phyloP scores from a whole-genome alignment of 371 early-diverging fungal genomes.

The Parasitella parasitica region DNA sequence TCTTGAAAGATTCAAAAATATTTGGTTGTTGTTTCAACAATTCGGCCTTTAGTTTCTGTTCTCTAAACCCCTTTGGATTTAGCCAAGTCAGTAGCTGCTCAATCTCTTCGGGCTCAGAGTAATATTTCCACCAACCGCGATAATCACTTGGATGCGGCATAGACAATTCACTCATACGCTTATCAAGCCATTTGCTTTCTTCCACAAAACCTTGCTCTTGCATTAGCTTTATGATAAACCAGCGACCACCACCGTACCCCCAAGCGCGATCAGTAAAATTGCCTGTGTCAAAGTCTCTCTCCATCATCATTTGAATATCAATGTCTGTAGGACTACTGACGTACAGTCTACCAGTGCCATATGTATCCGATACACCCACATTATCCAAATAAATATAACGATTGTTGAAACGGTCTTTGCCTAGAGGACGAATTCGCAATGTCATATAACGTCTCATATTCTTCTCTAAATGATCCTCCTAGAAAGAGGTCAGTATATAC shows the following conservation, averaged over 20 bases:
- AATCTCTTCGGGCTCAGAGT: constrained; percentile 54
- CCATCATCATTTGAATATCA: constrained; percentile 51
- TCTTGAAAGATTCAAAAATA: constrained; percentile 43
- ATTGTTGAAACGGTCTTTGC: constrained; percentile 82
- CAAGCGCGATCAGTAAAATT: constrained; percentile 35
- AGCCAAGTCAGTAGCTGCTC: constrained; percentile 45
- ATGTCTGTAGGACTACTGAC: constrained; percentile 58
- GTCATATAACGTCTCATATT: constrained; percentile 62
- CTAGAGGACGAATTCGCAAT: constrained; percentile 71
- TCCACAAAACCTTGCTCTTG: constrained; percentile 40
- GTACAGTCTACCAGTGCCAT: constrained; percentile 65
- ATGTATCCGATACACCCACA: constrained; percentile 57
- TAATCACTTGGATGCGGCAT: constrained; percentile 5
- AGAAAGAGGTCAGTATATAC: too few relatives aligned
- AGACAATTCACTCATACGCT: constrained; percentile 25
- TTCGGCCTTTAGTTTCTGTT: constrained; percentile 39
- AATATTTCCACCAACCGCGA: constrained; percentile 47
- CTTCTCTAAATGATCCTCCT: constrained; percentile 66
- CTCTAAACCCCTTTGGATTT: constrained; percentile 47
- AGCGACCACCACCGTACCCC: constrained; percentile 42
- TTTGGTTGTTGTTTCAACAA: constrained; percentile 35
- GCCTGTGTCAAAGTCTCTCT: constrained; percentile 29
- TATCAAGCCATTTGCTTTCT: constrained; percentile 43
- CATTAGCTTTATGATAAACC: constrained; percentile 44
- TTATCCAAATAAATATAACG: constrained; percentile 87